phyloP scores from a whole-genome alignment of 257 asterid species.

The Plantago ovata region DNA sequence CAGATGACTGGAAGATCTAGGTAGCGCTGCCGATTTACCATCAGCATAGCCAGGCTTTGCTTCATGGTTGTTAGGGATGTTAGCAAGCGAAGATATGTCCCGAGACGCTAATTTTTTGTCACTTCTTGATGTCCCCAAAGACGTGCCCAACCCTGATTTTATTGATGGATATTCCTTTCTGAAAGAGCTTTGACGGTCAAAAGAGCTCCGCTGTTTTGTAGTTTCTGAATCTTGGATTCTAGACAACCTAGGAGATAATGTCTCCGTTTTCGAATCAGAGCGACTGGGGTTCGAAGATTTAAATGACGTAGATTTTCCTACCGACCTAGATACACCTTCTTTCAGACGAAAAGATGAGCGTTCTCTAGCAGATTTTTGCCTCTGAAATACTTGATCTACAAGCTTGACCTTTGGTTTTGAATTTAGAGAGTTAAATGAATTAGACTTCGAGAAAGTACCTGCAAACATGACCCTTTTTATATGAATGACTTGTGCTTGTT shows the following conservation, averaged over 20 bases:
- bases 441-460: conserved; percentile 74
- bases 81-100: conserved; percentile 38
- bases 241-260: conserved; percentile 59
- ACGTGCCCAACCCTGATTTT: conserved; percentile 32
- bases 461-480: conserved; percentile 22
- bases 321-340: conserved; percentile 56
- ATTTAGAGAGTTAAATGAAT: conserved; percentile 61
- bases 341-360: conserved; percentile 43
- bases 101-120: conserved; percentile 45
- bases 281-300: conserved; percentile 47
- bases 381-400: conserved; percentile 62
- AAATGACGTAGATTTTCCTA: conserved; percentile 71
- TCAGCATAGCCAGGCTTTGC: conserved; percentile 44
- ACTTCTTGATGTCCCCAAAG: conserved; percentile 37
- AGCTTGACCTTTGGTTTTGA: conserved; percentile 70
- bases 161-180: conserved; percentile 41
- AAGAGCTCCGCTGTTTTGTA: conserved; percentile 45
- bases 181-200: conserved; percentile 64
- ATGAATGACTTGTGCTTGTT: conserved; percentile 15
- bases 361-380: conserved; percentile 67
- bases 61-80: conserved; percentile 39
- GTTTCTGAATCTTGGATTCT: conserved; percentile 45
- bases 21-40: conserved; percentile 38
- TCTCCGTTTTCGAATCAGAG: conserved; percentile 61
- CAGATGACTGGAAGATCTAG: conserved; percentile 51